These are phyloP conservation scores for Aureobasidium mangrovei DNA, from an alignment of 2,329 filamentous ascomycete species.

Conservation along the genomic window DNA sequence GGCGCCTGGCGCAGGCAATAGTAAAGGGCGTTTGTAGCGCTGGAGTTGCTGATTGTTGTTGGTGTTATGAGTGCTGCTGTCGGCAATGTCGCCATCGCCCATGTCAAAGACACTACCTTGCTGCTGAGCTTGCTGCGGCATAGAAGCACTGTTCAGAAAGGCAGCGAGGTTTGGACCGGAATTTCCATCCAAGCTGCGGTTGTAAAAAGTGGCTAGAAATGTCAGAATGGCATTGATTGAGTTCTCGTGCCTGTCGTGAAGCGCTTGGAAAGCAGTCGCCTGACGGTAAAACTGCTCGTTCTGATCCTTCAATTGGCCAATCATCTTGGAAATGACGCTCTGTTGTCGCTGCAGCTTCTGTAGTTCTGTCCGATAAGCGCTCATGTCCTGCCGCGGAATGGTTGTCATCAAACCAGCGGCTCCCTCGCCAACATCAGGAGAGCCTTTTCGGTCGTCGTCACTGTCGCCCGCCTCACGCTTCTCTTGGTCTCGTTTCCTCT, in stretches of 20 bases:
- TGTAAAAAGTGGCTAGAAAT: slow-evolving; percentile 93
- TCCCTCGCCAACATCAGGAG: slow-evolving; percentile 36
- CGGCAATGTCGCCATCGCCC: slow-evolving; percentile 41
- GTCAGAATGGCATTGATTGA: slow-evolving; percentile 98
- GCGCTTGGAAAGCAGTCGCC: slow-evolving; percentile 77
- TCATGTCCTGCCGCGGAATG: slow-evolving; percentile 63
- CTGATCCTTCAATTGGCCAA: slow-evolving; percentile 70
- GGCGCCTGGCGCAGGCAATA: background rate
- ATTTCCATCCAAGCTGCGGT: slow-evolving; percentile 82
- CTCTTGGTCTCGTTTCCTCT: slow-evolving; percentile 50
- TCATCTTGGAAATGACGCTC: slow-evolving; percentile 72
- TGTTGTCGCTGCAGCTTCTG: slow-evolving; percentile 78
- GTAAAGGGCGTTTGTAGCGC: slow-evolving; percentile 26
- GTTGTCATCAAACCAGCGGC: slow-evolving; percentile 35
- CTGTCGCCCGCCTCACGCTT: slow-evolving; percentile 57
- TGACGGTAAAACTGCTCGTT: slow-evolving; percentile 84
- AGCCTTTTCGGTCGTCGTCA: slow-evolving; percentile 48
- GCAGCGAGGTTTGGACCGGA: slow-evolving; percentile 66
- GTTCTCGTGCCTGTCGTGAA: slow-evolving; percentile 94
- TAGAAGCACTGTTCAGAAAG: slow-evolving; percentile 47
- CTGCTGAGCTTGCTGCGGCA: slow-evolving; percentile 48
- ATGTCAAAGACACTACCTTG: slow-evolving; percentile 56
- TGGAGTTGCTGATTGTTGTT: slow-evolving; percentile 25
- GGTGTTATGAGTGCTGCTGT: slow-evolving; percentile 29
- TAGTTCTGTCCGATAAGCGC: slow-evolving; percentile 69